These are phyloP conservation scores for Carallia brachiata DNA, from an alignment of 345 rosid genomes.

Conservation along the genomic window DNA sequence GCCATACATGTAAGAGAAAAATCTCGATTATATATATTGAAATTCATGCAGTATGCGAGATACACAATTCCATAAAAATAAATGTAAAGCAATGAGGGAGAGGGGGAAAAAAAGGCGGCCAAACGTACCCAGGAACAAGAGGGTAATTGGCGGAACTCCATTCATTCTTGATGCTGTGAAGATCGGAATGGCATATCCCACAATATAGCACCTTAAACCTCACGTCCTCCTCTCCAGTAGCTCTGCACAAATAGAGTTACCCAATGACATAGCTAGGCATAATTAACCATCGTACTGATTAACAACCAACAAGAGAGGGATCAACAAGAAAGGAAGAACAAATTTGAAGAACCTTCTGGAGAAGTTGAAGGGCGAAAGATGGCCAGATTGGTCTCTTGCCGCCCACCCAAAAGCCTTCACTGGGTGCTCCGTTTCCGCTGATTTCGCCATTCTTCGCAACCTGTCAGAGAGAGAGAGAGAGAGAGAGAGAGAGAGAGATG, in stretches of 20 bases:
- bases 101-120: not conserved
- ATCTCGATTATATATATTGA: too few relatives aligned
- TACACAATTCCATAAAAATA: too few relatives aligned
- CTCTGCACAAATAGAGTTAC: not conserved
- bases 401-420: constrained; percentile 49
- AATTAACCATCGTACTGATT: too few relatives aligned
- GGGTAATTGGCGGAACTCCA: constrained; percentile 19
- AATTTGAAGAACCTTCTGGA: constrained; percentile 39
- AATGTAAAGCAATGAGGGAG: not conserved
- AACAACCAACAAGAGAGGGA: too few relatives aligned
- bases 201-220: constrained; percentile 22
- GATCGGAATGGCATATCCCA: constrained; percentile 24
- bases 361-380: constrained; percentile 46
- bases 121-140: constrained; percentile 2
- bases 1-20: too few relatives aligned
- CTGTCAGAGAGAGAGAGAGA: not conserved
- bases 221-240: constrained; percentile 19
- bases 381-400: constrained; percentile 42
- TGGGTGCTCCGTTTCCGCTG: constrained; percentile 25
- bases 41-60: too few relatives aligned
- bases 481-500: not conserved
- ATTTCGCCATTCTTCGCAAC: constrained; percentile 15
- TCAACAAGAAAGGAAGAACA: too few relatives aligned
- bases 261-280: not conserved
- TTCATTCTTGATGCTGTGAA: constrained; percentile 17